These are phyloP conservation scores for Globisporangium paroecandrum DNA, from an alignment of 352 stramenopile species.

Conservation along the genomic window DNA sequence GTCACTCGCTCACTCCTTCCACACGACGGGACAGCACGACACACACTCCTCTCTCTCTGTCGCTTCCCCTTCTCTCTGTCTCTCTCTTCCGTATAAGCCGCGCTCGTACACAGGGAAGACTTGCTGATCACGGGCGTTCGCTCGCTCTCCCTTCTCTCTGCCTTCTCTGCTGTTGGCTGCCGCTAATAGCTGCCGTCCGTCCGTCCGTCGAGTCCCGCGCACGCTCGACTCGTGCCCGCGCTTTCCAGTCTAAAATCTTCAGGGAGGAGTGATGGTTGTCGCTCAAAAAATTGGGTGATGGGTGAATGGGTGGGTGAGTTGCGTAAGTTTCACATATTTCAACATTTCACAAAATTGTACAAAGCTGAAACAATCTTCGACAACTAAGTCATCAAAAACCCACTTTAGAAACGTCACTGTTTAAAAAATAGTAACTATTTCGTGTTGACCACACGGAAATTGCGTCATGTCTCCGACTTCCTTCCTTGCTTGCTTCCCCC, in stretches of 20 bases:
- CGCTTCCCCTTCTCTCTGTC: not conserved
- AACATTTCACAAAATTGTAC: not conserved
- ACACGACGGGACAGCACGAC: not conserved
- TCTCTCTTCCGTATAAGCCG: not conserved
- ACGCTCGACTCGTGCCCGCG: not conserved
- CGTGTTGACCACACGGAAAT: not conserved
- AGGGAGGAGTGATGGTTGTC: slow-evolving; percentile 3
- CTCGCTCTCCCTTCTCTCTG: not conserved
- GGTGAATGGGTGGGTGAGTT: not conserved
- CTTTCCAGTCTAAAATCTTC: slow-evolving; percentile 8
- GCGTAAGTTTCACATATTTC: not conserved
- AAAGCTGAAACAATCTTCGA: too few species aligned
- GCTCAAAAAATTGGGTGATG: not conserved
- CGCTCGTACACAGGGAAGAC: not conserved
- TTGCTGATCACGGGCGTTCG: not conserved
- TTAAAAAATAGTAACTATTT: not conserved
- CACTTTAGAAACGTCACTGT: not conserved
- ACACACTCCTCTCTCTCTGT: not conserved
- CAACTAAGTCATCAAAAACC: too few species aligned
- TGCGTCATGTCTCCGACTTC: not conserved
- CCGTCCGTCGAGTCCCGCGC: slow-evolving; percentile 10
- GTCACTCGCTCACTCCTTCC: not conserved
- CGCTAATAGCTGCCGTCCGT: not conserved
- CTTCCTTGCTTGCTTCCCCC: not conserved
- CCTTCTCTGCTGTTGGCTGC: not conserved